phyloP scores from a whole-genome alignment of 164 flowering plant genomes.

The Brasenia schreberi region DNA sequence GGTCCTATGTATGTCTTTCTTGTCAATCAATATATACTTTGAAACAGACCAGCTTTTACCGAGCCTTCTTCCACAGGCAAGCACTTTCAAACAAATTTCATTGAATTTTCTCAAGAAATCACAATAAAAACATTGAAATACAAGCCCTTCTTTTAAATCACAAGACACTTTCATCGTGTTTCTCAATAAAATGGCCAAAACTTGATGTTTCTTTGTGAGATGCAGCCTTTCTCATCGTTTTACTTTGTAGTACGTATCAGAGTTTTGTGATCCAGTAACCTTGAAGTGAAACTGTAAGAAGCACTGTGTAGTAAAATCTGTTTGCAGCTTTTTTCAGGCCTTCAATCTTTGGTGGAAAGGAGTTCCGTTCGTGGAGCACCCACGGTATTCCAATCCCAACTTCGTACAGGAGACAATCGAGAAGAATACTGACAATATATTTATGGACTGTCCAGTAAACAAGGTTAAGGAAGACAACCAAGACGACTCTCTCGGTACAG shows the following conservation, averaged over 20 bases:
- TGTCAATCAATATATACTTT: neutral
- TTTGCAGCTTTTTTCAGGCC: conserved; percentile 29
- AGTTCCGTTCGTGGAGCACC: conserved; percentile 63
- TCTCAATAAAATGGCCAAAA: too few species aligned
- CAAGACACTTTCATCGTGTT: too few species aligned
- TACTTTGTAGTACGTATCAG: neutral
- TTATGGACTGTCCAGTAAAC: conserved; percentile 25
- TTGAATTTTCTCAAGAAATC: too few species aligned
- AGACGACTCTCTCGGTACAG: conserved; percentile 2
- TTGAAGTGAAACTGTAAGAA: too few species aligned
- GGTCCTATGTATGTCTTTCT: neutral
- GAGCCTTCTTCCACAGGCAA: neutral
- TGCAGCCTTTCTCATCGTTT: neutral
- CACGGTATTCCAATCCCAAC: conserved; percentile 36
- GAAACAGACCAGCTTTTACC: neutral
- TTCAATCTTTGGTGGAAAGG: conserved; percentile 86
- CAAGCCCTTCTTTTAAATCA: too few species aligned
- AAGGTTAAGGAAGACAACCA: conserved; percentile 5
- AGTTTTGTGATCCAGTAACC: too few species aligned
- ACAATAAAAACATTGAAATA: too few species aligned
- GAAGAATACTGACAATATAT: conserved; percentile 24
- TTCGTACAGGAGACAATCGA: conserved; percentile 47
- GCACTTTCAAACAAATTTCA: too few species aligned
- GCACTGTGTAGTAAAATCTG: too few species aligned
- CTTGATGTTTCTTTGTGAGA: too few species aligned